Conservation (phyloP, 2,329 filamentous ascomycete genomes). For the Pezicula neosporulosa region DNA sequence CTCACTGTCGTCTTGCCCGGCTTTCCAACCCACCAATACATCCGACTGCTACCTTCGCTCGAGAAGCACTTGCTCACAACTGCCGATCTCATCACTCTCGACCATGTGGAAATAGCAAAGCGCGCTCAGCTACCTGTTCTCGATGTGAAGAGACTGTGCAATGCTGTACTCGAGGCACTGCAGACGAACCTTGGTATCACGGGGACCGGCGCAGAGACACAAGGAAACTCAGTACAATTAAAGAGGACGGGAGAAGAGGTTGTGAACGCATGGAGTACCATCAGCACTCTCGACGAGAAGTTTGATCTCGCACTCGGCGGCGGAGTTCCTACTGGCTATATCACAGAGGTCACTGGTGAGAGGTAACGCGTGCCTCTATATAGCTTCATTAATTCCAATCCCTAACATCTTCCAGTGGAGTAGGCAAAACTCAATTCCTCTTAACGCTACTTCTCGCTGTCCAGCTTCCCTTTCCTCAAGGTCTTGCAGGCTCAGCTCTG, state of each 20-base stretch:
- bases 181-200: conserved; percentile 48
- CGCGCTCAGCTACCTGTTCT: conserved; percentile 77
- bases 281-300: conserved; percentile 75
- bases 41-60: conserved; percentile 73
- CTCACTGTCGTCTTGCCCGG: conserved; percentile 77
- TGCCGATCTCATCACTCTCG: conserved; percentile 80
- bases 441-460: conserved; percentile 79
- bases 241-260: conserved; percentile 34
- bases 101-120: conserved; percentile 79
- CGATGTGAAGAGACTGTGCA: conserved; percentile 72
- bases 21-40: conserved; percentile 69
- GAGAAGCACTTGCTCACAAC: conserved; percentile 76
- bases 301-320: conserved; percentile 73
- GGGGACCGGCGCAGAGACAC: neutral
- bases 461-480: conserved; percentile 73
- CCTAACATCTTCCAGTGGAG: conserved; percentile 52
- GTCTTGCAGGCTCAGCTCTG: conserved; percentile 70
- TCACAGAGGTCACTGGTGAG: conserved; percentile 90
- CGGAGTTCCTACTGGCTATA: conserved; percentile 74
- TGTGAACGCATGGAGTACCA: conserved; percentile 45
- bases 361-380: conserved; percentile 46
- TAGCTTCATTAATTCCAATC: conserved; percentile 4
- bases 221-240: conserved; percentile 11
- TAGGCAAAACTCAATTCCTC: conserved; percentile 92
- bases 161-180: conserved; percentile 63